Conservation (phyloP, 306 rosid species). For the Pterocarpus santalinus region DNA sequence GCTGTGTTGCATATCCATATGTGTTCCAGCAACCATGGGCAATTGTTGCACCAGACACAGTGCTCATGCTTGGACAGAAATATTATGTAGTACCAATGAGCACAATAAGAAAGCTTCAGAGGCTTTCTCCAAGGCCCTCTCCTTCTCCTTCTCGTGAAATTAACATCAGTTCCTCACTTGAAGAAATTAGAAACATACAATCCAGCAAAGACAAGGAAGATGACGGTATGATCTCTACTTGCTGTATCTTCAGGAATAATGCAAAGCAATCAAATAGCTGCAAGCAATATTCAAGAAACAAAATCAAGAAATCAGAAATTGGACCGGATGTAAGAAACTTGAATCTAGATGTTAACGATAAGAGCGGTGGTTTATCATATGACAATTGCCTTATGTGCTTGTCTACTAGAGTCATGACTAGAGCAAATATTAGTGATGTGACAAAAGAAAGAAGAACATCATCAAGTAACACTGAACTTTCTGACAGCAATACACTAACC, state of each 20-base stretch:
- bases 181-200: conserved; percentile 39
- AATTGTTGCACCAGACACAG: conserved; percentile 70
- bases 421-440: conserved; percentile 38
- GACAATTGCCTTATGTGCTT: conserved; percentile 42
- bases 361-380: conserved; percentile 15
- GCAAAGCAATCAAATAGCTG: conserved; percentile 39
- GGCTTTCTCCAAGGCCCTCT: conserved; percentile 54
- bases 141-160: conserved; percentile 45
- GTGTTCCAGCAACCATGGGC: conserved; percentile 81
- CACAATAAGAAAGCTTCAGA: conserved; percentile 69
- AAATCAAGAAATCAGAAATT: conserved; percentile 29
- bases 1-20: conserved; percentile 62
- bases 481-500: conserved; percentile 33
- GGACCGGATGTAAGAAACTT: conserved; percentile 9
- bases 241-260: conserved; percentile 45
- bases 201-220: conserved; percentile 47
- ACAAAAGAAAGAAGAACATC: conserved; percentile 41
- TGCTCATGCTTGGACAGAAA: conserved; percentile 67
- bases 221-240: conserved; percentile 43
- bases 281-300: conserved; percentile 29
- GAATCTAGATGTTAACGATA: conserved; percentile 20
- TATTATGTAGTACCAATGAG: conserved; percentile 70
- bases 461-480: conserved; percentile 29
- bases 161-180: conserved; percentile 23
- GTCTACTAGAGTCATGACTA: conserved; percentile 26